phyloP scores from a whole-genome alignment of 2,329 filamentous ascomycete species.

The Fusarium xyrophilum region DNA sequence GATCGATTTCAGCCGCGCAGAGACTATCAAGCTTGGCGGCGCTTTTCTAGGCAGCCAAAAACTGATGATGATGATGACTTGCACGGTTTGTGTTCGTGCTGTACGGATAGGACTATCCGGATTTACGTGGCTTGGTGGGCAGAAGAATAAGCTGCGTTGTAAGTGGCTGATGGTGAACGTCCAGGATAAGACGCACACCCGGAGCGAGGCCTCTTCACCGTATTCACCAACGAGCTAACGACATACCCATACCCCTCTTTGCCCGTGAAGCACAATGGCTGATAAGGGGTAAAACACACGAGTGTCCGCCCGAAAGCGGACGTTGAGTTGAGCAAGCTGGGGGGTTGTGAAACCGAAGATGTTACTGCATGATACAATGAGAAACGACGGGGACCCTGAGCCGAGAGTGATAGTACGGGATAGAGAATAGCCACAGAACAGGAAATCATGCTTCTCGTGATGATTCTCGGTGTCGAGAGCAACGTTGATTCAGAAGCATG shows the following conservation, averaged over 20 bases:
- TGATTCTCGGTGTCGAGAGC: not conserved
- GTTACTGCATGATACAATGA: not conserved
- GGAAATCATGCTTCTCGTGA: not conserved
- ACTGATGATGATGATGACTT: not conserved
- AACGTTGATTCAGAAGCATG: not conserved
- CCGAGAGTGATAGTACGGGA: not conserved
- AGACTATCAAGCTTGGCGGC: not conserved
- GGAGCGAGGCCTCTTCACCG: not conserved
- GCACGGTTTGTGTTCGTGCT: not conserved
- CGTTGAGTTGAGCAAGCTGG: not conserved
- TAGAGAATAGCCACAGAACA: not conserved
- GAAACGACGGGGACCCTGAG: not conserved
- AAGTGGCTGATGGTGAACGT: constrained; percentile 37
- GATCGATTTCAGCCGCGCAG: not conserved
- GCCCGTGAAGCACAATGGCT: not conserved
- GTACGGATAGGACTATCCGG: not conserved
- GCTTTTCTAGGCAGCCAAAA: constrained; percentile 15
- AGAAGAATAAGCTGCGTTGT: constrained; percentile 42
- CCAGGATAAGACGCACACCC: not conserved
- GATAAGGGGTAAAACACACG: not conserved
- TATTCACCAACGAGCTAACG: not conserved
- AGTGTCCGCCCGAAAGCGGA: not conserved
- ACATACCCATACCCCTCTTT: not conserved
- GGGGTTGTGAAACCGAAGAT: not conserved
- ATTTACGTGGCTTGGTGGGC: constrained; percentile 36